Evolutionary conservation across 2,329 filamentous ascomycete genomes (phyloP), one percentile per base, ranked within the genome.

Genomic region (Cercospora zeae-maydis): DNA sequence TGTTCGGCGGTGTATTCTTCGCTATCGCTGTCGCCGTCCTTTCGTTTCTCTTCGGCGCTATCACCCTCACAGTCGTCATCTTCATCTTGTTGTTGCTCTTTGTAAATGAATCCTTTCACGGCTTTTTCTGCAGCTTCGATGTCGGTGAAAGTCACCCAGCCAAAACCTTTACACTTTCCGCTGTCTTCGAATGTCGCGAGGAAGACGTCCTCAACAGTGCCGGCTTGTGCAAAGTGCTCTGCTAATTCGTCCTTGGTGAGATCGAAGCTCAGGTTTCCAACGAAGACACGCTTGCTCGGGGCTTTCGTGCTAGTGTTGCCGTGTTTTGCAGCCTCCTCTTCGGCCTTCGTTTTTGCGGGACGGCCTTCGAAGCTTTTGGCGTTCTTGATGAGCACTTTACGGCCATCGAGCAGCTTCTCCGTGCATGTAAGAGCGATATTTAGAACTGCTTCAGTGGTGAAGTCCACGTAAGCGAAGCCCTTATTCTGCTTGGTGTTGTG

Each of bases 121-220:
- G 90, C 91, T 71, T 84, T 84, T 55, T 88, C 85, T 0, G 92
- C 92, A 0, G 89, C 85, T 61, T 90, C 87, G 10, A 93, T 74
- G 56, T 92, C 87, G 74, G 88, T 88, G 77, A 98, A 99, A 65
- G 91, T 91, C 65, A 99, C 87, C 93, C 95, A 99, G 5, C 89
- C 95, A 78, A 89, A 99, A 16, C 95, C 96, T 80, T 98, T 98
- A 81, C 95, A 99, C 80, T 98, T 99, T 47, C 95, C 95, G 19
- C 89, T 89, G 76, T 99, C 96, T 77, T 98, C 91, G 74, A 99
- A 99, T 0, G 93, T 96, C 2, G 95, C 95, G 69, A 98, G 82
- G 78, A 96, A 93, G 67, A 92, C 84, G 79, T 90, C 90, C 58
- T 88, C 86, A 65, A 98, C 86, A 66, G 88, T 83, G 56, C 95